Conservation (phyloP, 192 early-diverging fungal species). For the Rhizoclosmatium sp. region DNA sequence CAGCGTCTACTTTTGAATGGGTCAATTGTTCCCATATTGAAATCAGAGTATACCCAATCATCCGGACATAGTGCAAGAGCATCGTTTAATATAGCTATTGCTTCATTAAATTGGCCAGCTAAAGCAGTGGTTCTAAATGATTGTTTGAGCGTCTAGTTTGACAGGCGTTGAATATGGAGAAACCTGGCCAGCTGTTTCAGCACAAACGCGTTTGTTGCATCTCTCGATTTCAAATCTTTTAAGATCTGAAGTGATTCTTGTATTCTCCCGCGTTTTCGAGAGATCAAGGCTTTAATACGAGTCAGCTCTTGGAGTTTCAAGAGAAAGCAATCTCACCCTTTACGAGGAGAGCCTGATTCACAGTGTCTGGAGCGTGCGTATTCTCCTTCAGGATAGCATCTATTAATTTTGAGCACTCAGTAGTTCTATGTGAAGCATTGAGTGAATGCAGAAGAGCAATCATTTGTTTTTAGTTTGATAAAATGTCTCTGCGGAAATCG, state of each 20-base stretch:
- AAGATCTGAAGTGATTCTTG: not conserved
- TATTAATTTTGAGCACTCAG: not conserved
- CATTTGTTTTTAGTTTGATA: not conserved
- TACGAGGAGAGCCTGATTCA: not conserved
- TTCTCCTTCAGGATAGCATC: not conserved
- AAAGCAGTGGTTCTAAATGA: not conserved
- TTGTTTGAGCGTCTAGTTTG: not conserved
- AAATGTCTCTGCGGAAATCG: too few species aligned
- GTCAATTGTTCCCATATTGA: not conserved
- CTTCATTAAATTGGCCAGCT: not conserved
- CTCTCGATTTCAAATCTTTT: not conserved
- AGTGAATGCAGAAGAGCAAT: not conserved
- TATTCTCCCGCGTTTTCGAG: not conserved
- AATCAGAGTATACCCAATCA: not conserved
- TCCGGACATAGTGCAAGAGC: not conserved
- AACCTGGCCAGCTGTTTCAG: not conserved
- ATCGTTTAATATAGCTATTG: not conserved
- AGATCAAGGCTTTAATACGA: not conserved
- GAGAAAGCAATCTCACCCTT: not conserved
- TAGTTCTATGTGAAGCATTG: not conserved
- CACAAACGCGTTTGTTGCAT: not conserved
- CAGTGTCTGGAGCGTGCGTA: not conserved
- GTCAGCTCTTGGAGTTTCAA: too few species aligned
- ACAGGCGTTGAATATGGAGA: not conserved
- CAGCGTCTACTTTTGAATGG: too few species aligned